phyloP scores from a whole-genome alignment of 352 stramenopile species.

The Phytophthora brassicae region DNA sequence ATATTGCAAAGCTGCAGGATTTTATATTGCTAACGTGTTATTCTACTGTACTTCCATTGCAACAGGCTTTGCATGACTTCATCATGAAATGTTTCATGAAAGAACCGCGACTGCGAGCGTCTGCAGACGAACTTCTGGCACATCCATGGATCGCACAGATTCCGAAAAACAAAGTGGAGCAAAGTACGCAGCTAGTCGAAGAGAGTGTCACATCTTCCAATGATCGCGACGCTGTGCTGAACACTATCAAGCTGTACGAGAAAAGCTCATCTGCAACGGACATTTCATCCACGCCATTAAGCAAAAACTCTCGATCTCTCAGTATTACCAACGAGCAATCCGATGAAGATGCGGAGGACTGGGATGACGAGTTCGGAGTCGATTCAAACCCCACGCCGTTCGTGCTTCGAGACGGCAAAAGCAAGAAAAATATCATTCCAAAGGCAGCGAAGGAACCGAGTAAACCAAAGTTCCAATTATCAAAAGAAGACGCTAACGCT shows the following conservation, averaged over 20 bases:
- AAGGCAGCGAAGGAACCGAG: conserved; percentile 13
- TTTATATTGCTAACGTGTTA: background rate
- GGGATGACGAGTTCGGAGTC: conserved; percentile 82
- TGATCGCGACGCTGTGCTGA: conserved; percentile 79
- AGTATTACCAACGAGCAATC: conserved; percentile 32
- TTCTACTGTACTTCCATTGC: background rate
- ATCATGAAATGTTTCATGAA: conserved; percentile 94
- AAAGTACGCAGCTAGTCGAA: conserved; percentile 81
- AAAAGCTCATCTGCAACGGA: conserved; percentile 48
- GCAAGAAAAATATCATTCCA: conserved; percentile 1
- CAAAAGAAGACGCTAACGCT: conserved; percentile 72
- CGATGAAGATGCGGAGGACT: conserved; percentile 74
- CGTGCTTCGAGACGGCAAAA: conserved; percentile 11
- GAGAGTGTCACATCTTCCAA: conserved; percentile 77
- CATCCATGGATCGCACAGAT: conserved; percentile 92
- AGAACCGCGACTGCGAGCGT: conserved; percentile 79
- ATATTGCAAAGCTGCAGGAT: background rate
- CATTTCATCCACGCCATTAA: conserved; percentile 7
- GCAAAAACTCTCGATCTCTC: conserved; percentile 22
- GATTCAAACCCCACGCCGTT: conserved; percentile 44
- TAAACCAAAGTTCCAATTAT: conserved; percentile 63
- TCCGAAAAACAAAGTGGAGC: conserved; percentile 85
- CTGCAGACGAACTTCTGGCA: conserved; percentile 81
- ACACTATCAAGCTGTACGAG: conserved; percentile 87
- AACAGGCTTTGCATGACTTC: conserved; percentile 90